These are phyloP conservation scores for Galeopsis tetrahit DNA, from an alignment of 257 asterid species.

Conservation along the genomic window DNA sequence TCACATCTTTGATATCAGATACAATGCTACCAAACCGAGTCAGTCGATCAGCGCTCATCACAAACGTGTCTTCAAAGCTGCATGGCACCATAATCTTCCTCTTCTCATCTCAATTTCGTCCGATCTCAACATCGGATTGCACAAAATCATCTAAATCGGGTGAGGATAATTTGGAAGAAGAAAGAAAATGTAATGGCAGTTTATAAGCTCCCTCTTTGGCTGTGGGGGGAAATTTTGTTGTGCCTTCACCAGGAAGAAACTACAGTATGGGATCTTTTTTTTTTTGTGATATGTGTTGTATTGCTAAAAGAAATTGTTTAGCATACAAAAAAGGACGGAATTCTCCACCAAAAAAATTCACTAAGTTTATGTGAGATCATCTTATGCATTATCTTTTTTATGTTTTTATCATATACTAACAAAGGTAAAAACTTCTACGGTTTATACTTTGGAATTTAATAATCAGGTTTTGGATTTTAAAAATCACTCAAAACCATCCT, in stretches of 20 bases:
- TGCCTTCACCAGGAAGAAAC: not conserved
- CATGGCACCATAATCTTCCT: slow-evolving; percentile 82
- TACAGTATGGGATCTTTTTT: not conserved
- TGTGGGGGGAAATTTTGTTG: not conserved
- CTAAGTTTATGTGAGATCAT: too few species aligned
- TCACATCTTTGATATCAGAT: slow-evolving; percentile 86
- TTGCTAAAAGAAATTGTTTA: not conserved
- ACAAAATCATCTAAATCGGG: slow-evolving; percentile 41
- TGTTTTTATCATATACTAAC: too few species aligned
- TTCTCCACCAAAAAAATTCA: not conserved
- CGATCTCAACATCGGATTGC: slow-evolving; percentile 81
- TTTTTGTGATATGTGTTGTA: not conserved
- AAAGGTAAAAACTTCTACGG: too few species aligned
- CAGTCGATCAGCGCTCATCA: slow-evolving; percentile 84
- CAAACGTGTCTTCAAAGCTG: slow-evolving; percentile 90
- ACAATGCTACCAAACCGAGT: slow-evolving; percentile 60
- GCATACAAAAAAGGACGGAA: not conserved
- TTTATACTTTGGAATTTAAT: too few species aligned
- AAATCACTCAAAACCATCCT: too few species aligned
- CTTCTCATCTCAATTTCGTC: slow-evolving; percentile 89
- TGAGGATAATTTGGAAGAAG: not conserved
- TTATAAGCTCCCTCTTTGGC: not conserved
- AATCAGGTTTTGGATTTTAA: too few species aligned
- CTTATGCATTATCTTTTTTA: too few species aligned
- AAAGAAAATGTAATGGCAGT: not conserved